Percentiles rank a stretch among this genome's conserved stretches.
Conservation (phyloP, 805 yeast species). For the Geotrichum ghanense region DNA sequence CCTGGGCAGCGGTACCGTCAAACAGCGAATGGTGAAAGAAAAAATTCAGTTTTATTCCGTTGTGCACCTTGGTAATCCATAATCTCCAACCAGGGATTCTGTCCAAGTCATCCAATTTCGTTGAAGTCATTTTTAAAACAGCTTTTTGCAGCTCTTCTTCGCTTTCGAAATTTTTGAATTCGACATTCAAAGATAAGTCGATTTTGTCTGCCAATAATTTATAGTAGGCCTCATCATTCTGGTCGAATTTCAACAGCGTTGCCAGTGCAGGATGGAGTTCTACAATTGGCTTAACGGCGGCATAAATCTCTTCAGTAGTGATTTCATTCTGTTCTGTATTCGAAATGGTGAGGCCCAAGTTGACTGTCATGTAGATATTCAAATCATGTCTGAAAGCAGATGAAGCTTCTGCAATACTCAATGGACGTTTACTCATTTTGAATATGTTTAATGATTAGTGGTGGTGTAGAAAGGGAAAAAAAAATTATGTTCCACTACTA, state of each 20-base stretch:
- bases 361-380: not conserved
- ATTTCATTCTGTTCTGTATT: not conserved
- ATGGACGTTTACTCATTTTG: not conserved
- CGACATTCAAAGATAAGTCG: not conserved
- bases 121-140: not conserved
- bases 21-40: not conserved
- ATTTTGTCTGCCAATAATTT: not conserved
- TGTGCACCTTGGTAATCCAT: not conserved
- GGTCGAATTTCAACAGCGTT: not conserved
- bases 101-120: not conserved
- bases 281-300: not conserved
- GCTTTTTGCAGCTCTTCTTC: not conserved
- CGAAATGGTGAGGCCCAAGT: not conserved
- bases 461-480: not conserved
- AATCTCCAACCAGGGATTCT: not conserved
- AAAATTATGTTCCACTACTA: too few relatives aligned
- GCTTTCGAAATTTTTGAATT: not conserved
- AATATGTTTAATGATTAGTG: not conserved
- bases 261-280: not conserved
- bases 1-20: not conserved
- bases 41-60: not conserved
- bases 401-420: not conserved
- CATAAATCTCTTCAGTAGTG: not conserved
- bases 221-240: not conserved
- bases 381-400: not conserved